Conservation (phyloP, 176 grass and related monocot genomes). For the Oryza brachyantha region DNA sequence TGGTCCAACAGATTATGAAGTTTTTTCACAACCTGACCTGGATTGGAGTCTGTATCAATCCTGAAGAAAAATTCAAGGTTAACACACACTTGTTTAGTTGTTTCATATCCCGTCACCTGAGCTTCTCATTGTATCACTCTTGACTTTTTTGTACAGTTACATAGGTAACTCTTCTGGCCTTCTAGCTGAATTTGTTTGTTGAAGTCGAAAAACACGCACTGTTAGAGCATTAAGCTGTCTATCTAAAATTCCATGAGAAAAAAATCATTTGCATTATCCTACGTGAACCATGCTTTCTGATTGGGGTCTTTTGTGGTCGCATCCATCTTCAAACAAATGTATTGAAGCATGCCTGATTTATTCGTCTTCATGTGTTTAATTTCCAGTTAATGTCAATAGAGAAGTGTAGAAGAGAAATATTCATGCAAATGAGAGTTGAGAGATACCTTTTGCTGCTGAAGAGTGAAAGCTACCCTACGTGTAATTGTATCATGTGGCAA, state of each 20-base stretch:
- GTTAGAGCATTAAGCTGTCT: neutral
- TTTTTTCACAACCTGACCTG: conserved; percentile 86
- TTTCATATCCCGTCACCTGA: conserved; percentile 29
- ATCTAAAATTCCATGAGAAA: neutral
- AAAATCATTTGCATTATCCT: neutral
- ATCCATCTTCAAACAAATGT: neutral
- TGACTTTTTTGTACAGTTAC: conserved; percentile 34
- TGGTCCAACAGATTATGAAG: conserved; percentile 87
- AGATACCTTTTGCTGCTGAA: neutral
- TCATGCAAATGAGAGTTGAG: neutral
- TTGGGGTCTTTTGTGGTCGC: neutral
- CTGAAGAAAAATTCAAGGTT: conserved; percentile 45
- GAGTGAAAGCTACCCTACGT: neutral
- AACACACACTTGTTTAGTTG: conserved; percentile 41
- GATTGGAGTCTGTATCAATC: conserved; percentile 91
- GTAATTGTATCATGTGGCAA: neutral
- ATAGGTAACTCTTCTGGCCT: conserved; percentile 28
- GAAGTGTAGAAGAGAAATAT: neutral
- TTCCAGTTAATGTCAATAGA: neutral
- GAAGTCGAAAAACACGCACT: neutral
- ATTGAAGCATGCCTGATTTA: neutral
- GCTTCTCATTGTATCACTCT: conserved; percentile 2
- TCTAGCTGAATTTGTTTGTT: conserved; percentile 21
- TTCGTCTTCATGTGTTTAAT: neutral
- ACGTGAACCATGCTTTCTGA: neutral